Base-by-base conservation (phyloP, 164 flowering plant genomes). In the Berberis vulgaris region DNA sequence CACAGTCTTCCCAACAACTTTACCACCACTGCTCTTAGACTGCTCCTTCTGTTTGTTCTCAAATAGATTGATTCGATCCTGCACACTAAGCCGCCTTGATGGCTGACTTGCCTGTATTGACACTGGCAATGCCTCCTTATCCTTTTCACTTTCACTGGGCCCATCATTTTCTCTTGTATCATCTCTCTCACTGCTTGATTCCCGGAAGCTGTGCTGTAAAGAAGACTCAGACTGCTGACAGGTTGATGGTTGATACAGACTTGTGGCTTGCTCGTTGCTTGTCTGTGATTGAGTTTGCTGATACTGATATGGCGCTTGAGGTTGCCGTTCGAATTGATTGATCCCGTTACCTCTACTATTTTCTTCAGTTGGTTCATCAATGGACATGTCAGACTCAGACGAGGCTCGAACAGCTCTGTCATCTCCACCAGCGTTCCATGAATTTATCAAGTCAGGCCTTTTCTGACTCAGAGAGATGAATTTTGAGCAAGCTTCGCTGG, bases 41-140 rank as follows among this genome's bases (percentile, higher is more conserved):
- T 56, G 85, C 71, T 88, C 96, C 73, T 90, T 86, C 76, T 88
- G 96, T 64, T 90, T 93, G 74, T 75, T 93, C 80, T 93, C 98
- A 75, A 93, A 93, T 66, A 93, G 62, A 63, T 75, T 90, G 62
- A 93, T 90, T 13, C 98, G 79, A 63, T 93, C 98, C 74, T 93
- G 98, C 61, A 93, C 98, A 59, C 98, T 93, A 40, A 93, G 87
- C 69, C 96, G 79, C 76, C 96, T 81, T 0, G 82, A 56, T 0
- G 82, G 84, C 65, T 74, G 97, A 74, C 69, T 74, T 0, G 75
- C 11, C 44, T 78, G 61, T 7, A 71, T 46, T 7, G 75, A 56
- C 68, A 73, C 82, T 1, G 65, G 54, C 65, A 9, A 61, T 45
- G 67, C 69, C 45, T 73, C 72, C 39, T 74, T 61, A 58, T 72